Base-by-base conservation (phyloP, 352 stramenopile species). In the Pythium rishiriense region DNA sequence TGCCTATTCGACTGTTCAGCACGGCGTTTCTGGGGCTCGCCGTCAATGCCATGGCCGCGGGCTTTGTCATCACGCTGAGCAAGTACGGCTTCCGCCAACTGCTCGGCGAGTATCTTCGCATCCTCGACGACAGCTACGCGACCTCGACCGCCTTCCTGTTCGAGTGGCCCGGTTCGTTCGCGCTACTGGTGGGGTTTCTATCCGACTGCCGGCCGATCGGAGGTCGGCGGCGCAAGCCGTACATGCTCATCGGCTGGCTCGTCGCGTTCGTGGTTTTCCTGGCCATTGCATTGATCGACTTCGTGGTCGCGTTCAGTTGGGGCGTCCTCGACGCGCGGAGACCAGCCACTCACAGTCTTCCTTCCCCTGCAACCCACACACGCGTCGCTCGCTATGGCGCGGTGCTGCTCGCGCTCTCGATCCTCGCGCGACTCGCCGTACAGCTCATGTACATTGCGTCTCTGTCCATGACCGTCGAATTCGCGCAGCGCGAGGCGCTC, bases 111-210 rank as follows among this genome's bases (percentile, higher is more conserved):
- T 83, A 75, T 50, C 33, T 88, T 51, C 76, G 72, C 22, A 14
- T 61, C 31, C 19, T 31, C 29, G 4, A 63, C 41, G 22, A 62
- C 28, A 61, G 46, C 50, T 59, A 55, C 21, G 76, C 72, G 10
- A 72, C 74, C 3, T 72, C 88, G n/a, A 58, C 77, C 45, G 76
- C 73, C 39, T 72, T 77, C 35, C 86, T 84, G 24, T 68, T 96
- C 21, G 72, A 94, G 22, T 88, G 94, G 64, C 75, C 84, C 2
- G 85, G 76, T 11, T 76, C 78, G 0, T 78, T 96, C 26, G 87
- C 90, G 4, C 78, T 97, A 7, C 67, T 97, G 17, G 75, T 96
- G 49, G 91, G 90, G 25, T 78, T 97, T 22, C 51, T 94, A 11
- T 91, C 76, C 19, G 91, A 97, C 68, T 92, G 75, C 39, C 70